phyloP scores from a whole-genome alignment of 805 yeast species.

The Kuraishia hungarica region DNA sequence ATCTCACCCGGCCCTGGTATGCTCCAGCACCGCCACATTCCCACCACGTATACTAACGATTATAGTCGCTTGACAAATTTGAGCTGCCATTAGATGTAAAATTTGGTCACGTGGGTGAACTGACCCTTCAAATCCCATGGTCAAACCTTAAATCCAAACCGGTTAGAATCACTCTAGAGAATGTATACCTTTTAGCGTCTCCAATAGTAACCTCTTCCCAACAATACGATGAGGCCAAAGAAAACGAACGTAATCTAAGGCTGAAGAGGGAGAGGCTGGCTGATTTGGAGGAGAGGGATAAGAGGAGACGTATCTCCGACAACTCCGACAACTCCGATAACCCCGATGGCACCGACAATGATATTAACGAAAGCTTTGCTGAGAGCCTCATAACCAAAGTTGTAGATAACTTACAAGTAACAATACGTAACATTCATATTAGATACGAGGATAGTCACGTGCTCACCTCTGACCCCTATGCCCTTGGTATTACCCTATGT shows the following conservation, averaged over 20 bases:
- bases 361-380: constrained; percentile 71
- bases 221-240: constrained; percentile 42
- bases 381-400: constrained; percentile 84
- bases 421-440: constrained; percentile 84
- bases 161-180: constrained; percentile 78
- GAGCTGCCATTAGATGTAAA: constrained; percentile 80
- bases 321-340: constrained; percentile 27
- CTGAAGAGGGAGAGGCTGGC: constrained; percentile 60
- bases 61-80: constrained; percentile 67
- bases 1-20: too few relatives aligned
- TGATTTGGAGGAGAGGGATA: constrained; percentile 50
- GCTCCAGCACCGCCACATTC: too few relatives aligned
- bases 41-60: not conserved
- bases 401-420: constrained; percentile 85
- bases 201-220: constrained; percentile 53
- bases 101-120: constrained; percentile 84
- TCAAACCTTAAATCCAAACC: constrained; percentile 89
- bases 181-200: constrained; percentile 73
- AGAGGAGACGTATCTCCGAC: constrained; percentile 16
- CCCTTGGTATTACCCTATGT: constrained; percentile 73
- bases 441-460: constrained; percentile 79
- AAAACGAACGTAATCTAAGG: constrained; percentile 49
- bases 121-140: constrained; percentile 94
- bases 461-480: constrained; percentile 67
- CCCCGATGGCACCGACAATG: constrained; percentile 31